Evolutionary conservation across 768 basidiomycete species (phyloP), one percentile per base, ranked within the genome.

Genomic region (Chalciporus sphaerocephalus): DNA sequence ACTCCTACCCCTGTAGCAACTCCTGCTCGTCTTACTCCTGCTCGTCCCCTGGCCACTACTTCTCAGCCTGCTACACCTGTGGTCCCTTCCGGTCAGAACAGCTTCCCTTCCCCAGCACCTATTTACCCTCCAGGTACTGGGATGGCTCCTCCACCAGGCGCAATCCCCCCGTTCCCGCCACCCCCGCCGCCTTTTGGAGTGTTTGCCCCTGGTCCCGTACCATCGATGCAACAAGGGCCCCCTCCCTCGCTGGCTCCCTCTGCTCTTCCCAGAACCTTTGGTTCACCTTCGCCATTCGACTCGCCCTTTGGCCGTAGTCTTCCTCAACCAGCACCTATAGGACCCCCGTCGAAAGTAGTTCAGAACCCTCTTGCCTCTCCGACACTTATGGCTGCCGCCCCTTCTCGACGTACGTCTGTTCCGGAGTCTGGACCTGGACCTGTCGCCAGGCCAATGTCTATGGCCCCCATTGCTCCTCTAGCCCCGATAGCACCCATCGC

Each of bases 401-500:
- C 74, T 37, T 70, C 73, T 38, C 68, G 81, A 33, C 72, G 78
- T 44, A 51, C 68, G 12, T 79, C 76, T 61, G 58, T 55, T 57
- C 64, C 66, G 37, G 67, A 66, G 35, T 56, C 71, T 6, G 75
- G 74, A 37, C 80, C 76, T 20, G 81, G 85, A 17, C 81, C 80
- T 11, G 81, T 83, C 49, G 75, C 74, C 16, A 74, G 80, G 20
- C 81, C 65, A 0, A 22, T 66, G 9, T 1, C 55, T 21, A 65
- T 56, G 15, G 39, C 44, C 37, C 59, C 51, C 35, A 63, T 55
- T 38, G 63, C 40, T 8, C 68, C 83, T 5, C 72, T 76, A 24
- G 79, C 81, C 13, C 85, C 86, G 4, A 85, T 85, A 1, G 73
- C 71, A 5, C 86, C 87, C 10, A 87, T 90, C 40, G 86, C 85